Base-by-base conservation (phyloP, 805 yeast genomes). In the Metschnikowia noctiluminum region DNA sequence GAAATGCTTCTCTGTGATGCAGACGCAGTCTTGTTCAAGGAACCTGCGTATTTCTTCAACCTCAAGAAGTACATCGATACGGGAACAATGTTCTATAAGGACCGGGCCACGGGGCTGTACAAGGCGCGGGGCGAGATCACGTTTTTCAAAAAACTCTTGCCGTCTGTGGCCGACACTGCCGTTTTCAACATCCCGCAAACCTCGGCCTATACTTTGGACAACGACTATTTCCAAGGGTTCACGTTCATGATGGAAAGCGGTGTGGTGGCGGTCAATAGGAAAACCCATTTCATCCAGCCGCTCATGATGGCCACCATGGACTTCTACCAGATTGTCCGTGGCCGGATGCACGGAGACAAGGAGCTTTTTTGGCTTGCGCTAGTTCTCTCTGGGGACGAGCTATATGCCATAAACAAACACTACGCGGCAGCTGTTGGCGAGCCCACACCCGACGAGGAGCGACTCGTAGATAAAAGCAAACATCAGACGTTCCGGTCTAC, bases 1-100 rank as follows among this genome's bases (percentile, higher is more conserved):
- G 55, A 56, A 16, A 42, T 48, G 6, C 62, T 81, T 8, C 63
- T 81, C 32, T 46, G 81, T 12, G 86, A 81, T 55, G 81, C 82
- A 2, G 82, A 77, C 52, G 65, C 75, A 0, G 77, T 80, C 0
- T 70, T 79, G 1, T 62, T 78, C 40, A 63, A 69, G 14, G 42
- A 68, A 12, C 41, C 55, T 2, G 39, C 45, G 10, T 49, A 51
- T 41, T 63, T 76, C 52, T 69, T 76, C 48, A 55, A 65, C 12
- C 55, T 69, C 27, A 52, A 59, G 13, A 65, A 65, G 26, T 77
- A 68, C 56, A 47, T 58, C 35, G 57, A 63, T 5, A 61, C 67
- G 3, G 70, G 73, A 59, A 66, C 58, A 8, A 28, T 40, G n/a
- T 54, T 54, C 46, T 54, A 47, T 45, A 52, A 51, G 41, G 58